A percentile compares a stretch with the other conserved stretches of the same genome.
Conservation (phyloP, 768 basidiomycete genomes). For the Russula griseocarnosa region DNA sequence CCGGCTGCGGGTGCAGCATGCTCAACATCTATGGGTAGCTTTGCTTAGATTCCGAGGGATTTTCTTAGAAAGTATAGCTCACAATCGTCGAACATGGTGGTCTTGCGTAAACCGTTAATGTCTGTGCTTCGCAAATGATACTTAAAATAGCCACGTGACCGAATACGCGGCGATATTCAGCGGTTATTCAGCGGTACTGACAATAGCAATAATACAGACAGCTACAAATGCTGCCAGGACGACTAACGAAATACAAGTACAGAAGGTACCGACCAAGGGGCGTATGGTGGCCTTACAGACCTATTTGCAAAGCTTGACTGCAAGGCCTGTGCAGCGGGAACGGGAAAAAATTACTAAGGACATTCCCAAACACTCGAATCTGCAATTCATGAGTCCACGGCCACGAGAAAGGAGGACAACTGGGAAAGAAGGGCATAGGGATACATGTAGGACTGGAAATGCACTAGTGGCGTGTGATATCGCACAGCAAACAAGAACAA, state of each 20-base stretch:
- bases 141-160: conserved; percentile 8
- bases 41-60: conserved; percentile 12
- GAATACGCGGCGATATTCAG: neutral
- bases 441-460: conserved; percentile 16
- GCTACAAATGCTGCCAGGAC: neutral
- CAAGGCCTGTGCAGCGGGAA: neutral
- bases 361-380: conserved; percentile 10
- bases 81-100: conserved; percentile 43
- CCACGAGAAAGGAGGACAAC: neutral
- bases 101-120: neutral
- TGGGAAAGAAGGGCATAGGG: conserved; percentile 10
- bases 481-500: conserved; percentile 2
- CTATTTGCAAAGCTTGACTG: neutral
- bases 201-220: conserved; percentile 21
- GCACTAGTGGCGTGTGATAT: neutral
- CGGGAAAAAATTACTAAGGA: neutral
- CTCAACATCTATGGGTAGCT: conserved; percentile 65
- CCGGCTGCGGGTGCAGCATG: conserved; percentile 59
- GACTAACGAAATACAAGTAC: conserved; percentile 17
- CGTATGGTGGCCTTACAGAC: neutral
- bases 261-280: conserved; percentile 2
- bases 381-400: conserved; percentile 6
- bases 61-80: conserved; percentile 25
- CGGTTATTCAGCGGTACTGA: neutral
- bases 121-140: neutral